These are phyloP conservation scores for Corylus heterophylla DNA, from an alignment of 306 rosid species.

Conservation along the genomic window DNA sequence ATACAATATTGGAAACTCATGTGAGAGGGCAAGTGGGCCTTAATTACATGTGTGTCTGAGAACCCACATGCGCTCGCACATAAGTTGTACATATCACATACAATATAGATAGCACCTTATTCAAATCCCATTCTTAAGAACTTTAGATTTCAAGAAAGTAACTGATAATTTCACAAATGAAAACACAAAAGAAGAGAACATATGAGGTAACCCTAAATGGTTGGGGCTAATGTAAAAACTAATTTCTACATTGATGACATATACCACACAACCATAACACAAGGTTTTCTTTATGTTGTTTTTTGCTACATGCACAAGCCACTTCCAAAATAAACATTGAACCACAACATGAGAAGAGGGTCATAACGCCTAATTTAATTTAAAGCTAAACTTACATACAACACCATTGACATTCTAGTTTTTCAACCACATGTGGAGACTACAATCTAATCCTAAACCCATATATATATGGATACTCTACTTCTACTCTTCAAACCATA, in stretches of 20 bases:
- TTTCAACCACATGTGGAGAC: not conserved
- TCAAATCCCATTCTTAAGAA: not conserved
- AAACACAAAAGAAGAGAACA: not conserved
- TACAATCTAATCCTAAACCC: slow-evolving; percentile 1
- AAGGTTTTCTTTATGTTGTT: not conserved
- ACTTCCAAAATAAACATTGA: not conserved
- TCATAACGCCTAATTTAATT: not conserved
- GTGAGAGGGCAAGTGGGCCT: too few relatives aligned
- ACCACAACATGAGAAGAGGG: not conserved
- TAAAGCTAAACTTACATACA: slow-evolving; percentile 18
- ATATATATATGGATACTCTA: not conserved
- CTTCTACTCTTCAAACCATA: slow-evolving; percentile 18
- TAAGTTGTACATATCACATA: too few relatives aligned
- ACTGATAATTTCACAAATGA: not conserved
- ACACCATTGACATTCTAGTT: slow-evolving; percentile 11
- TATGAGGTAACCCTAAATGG: not conserved
- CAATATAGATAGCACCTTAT: too few relatives aligned
- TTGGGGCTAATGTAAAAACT: not conserved
- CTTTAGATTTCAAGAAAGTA: not conserved
- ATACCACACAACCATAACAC: not conserved
- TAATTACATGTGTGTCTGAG: too few relatives aligned
- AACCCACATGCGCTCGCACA: too few relatives aligned
- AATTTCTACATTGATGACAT: not conserved
- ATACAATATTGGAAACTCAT: too few relatives aligned
- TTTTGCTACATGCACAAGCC: not conserved